Evolutionary conservation across 2,329 filamentous ascomycete species (phyloP).

Genomic region (Cladosporium sp.): DNA sequence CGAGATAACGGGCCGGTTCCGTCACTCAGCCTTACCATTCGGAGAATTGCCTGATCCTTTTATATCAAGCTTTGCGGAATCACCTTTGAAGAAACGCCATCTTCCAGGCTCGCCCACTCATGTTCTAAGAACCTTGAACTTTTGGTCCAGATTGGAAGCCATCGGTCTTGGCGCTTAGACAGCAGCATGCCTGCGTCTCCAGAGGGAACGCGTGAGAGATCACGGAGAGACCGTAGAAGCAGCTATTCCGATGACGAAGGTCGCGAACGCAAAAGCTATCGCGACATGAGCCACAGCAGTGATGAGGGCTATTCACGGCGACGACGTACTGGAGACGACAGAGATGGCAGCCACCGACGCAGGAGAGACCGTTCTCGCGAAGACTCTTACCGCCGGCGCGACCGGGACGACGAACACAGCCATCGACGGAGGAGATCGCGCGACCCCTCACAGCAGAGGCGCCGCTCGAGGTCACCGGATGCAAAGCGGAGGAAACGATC

Average conservation of each 20-base stretch:
- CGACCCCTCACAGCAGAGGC: conserved; percentile 18
- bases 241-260: conserved; percentile 1
- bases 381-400: not conserved
- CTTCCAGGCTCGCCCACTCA: too few relatives aligned
- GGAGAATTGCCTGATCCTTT: too few relatives aligned
- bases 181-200: not conserved
- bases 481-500: conserved; percentile 31
- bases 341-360: conserved; percentile 7
- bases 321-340: not conserved
- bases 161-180: not conserved
- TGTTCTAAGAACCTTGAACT: too few relatives aligned
- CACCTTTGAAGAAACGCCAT: too few relatives aligned
- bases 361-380: conserved; percentile 4
- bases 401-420: conserved; percentile 15
- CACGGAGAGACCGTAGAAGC: conserved; percentile 4
- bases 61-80: too few relatives aligned
- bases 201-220: not conserved
- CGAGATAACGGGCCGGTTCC: too few relatives aligned
- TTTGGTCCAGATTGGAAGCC: too few relatives aligned
- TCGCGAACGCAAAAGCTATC: conserved; percentile 11
- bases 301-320: conserved; percentile 3
- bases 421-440: conserved; percentile 21
- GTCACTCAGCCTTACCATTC: too few relatives aligned
- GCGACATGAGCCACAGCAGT: conserved; percentile 11
- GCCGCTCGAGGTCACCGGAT: conserved; percentile 23